These are phyloP conservation scores for Conoideocrella luteorostrata DNA, from an alignment of 2,329 filamentous ascomycete genomes.

Conservation along the genomic window DNA sequence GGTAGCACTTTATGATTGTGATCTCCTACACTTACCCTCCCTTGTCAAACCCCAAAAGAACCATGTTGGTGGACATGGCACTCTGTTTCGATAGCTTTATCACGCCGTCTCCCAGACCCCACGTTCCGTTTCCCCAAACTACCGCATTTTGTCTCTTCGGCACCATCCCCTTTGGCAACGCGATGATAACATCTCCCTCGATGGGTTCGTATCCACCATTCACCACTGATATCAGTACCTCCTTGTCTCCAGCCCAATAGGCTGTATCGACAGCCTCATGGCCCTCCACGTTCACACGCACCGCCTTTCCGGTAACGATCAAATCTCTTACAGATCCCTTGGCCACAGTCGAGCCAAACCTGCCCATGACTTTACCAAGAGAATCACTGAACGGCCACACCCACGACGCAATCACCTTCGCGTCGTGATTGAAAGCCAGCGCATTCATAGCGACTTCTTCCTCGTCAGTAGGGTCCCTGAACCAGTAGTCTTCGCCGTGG, in stretches of 20 bases:
- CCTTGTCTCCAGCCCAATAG: constrained; percentile 14
- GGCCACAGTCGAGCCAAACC: constrained; percentile 32
- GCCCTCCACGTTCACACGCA: constrained; percentile 4
- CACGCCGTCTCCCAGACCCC: constrained; percentile 8
- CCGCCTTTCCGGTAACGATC: constrained; percentile 26
- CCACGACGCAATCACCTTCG: constrained; percentile 37
- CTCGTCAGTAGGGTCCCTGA: constrained; percentile 34
- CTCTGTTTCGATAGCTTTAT: constrained; percentile 9
- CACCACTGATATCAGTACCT: constrained; percentile 17
- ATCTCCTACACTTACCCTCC: too few species aligned
- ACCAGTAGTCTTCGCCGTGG: constrained; percentile 41
- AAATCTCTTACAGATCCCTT: constrained; percentile 30
- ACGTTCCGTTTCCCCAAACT: constrained; percentile 16
- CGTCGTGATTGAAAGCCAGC: constrained; percentile 40
- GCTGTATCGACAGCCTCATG: constrained; percentile 14
- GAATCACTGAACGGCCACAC: constrained; percentile 34
- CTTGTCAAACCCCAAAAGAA: constrained; percentile 8
- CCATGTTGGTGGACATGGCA: constrained; percentile 20
- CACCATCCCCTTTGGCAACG: constrained; percentile 10
- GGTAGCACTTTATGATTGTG: too few species aligned
- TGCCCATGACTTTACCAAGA: constrained; percentile 32
- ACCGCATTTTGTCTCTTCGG: constrained; percentile 8
- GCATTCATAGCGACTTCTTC: constrained; percentile 40
- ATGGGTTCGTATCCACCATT: constrained; percentile 17
- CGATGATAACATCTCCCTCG: constrained; percentile 8